Base-by-base conservation (phyloP, 208 protist species). In the Trichomonas vaginalis region DNA sequence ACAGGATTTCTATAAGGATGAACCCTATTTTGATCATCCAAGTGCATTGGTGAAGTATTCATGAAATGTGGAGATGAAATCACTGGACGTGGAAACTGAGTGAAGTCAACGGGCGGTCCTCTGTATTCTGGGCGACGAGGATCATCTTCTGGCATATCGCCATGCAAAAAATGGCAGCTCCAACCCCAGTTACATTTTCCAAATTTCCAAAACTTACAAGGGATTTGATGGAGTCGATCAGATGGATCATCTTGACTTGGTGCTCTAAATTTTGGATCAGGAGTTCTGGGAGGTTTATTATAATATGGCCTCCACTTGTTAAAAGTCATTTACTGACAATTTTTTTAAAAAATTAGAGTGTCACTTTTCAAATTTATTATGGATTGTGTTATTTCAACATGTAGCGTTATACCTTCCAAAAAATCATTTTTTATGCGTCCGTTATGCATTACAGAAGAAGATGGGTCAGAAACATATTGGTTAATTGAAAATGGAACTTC, bases 101-200 rank as follows among this genome's bases (percentile, higher is more conserved):
- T 92, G 32, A 92, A 92, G 51, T 92, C 86, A 2, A 92, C 86
- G 0, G 86, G 86, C 6, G 40, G 40, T 6, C 86, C 86, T 8
- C 86, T 6, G 51, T 92, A 92, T 51, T 92, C 86, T 4, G 86
- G 86, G 8, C 86, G 8, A 1, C 86, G 0, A 15, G 86, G 86
- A 51, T 92, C 86, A 51, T 92, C 86, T 0, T 42, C 23, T 21
- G 45, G 45, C 17, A 39, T 92, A 51, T 48, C n/a, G 12, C 86
- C 86, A 51, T 92, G 86, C 1, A 92, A 45, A 15, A 56, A 92
- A 9, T 45, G 40, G n/a, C 86, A 92, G 23, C 86, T 42, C 86
- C 86, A 92, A 3, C 86, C 86, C 86, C 86, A 92, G 51, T 92
- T 92, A 51, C 86, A 92, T 92, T 92, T 92, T 0, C 86, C 86